These are phyloP conservation scores for Blastobotrys illinoisensis DNA, from an alignment of 1,139 yeast genomes.

Conservation along the genomic window DNA sequence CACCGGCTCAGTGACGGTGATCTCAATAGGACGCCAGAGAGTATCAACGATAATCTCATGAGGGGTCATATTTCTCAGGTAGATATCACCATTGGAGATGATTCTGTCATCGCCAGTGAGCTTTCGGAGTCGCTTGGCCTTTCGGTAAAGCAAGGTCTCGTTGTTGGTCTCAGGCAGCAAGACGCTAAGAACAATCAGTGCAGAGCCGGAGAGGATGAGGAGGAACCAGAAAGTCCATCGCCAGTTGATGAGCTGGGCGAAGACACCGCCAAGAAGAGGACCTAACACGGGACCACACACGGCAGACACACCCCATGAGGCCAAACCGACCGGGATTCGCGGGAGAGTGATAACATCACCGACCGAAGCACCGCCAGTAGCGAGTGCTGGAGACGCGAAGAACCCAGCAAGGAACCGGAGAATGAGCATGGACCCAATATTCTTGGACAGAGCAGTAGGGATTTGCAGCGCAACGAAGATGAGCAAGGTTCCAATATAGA, in stretches of 20 bases:
- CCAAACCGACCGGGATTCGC: constrained; percentile 36
- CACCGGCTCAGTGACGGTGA: constrained; percentile 12
- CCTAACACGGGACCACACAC: constrained; percentile 61
- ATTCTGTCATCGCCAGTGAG: constrained; percentile 28
- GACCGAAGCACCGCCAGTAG: constrained; percentile 82
- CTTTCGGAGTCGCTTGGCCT: constrained; percentile 44
- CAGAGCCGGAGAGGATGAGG: constrained; percentile 37
- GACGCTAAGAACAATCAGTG: constrained; percentile 34
- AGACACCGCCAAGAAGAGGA: constrained; percentile 63
- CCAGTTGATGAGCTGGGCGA: constrained; percentile 25
- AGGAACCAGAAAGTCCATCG: constrained; percentile 43
- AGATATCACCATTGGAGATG: constrained; percentile 1
- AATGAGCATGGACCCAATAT: constrained; percentile 46
- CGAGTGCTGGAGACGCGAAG: constrained; percentile 76
- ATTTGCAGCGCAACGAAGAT: constrained; percentile 53
- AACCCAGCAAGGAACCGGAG: constrained; percentile 75
- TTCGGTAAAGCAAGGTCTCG: constrained; percentile 41
- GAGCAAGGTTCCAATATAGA: constrained; percentile 49
- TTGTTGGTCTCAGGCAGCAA: constrained; percentile 49
- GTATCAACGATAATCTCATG: constrained; percentile 9
- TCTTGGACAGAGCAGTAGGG: constrained; percentile 41
- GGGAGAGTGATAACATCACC: constrained; percentile 43
- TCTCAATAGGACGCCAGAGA: constrained; percentile 10
- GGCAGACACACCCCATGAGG: constrained; percentile 47
- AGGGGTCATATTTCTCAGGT: constrained; percentile 4